Conservation (phyloP, 371 early-diverging fungal genomes). For the Batkoa obscura region DNA sequence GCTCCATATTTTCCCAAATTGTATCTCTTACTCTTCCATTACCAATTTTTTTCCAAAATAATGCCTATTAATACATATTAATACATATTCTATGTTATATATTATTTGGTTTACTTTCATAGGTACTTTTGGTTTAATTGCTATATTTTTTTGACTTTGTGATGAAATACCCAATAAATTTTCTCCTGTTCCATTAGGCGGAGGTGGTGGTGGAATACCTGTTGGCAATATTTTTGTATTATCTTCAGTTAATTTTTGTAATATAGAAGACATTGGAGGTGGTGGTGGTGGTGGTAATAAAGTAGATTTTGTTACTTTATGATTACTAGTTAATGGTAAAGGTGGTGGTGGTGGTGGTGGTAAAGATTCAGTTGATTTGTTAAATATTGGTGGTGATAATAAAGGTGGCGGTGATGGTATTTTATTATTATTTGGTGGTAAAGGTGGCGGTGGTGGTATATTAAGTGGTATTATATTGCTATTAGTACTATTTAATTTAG, state of each 20-base stretch:
- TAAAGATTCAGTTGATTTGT: constrained; percentile 8
- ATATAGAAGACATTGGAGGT: constrained; percentile 9
- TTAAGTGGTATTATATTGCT: background rate
- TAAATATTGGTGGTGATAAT: constrained; percentile 2
- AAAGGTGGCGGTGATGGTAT: background rate
- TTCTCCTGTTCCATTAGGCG: background rate
- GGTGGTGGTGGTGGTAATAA: constrained; percentile 14
- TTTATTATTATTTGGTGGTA: background rate
- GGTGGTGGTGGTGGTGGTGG: constrained; percentile 14
- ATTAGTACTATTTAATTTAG: too few relatives aligned
- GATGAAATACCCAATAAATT: too few relatives aligned
- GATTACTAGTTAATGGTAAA: constrained; percentile 8
- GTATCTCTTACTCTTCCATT: constrained; percentile 17
- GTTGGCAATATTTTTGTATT: background rate
- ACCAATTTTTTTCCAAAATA: constrained; percentile 14
- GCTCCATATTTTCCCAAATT: constrained; percentile 11
- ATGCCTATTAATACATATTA: constrained; percentile 1
- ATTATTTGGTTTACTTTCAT: constrained; percentile 1
- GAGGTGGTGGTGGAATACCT: background rate
- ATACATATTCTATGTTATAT: background rate
- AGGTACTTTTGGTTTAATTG: constrained; percentile 5
- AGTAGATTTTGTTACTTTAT: constrained; percentile 10
- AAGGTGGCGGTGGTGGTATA: background rate
- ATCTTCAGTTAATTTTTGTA: constrained; percentile 3
- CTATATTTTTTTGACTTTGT: background rate